Base-by-base conservation (phyloP, 306 rosid genomes). In the Quercus gilva region DNA sequence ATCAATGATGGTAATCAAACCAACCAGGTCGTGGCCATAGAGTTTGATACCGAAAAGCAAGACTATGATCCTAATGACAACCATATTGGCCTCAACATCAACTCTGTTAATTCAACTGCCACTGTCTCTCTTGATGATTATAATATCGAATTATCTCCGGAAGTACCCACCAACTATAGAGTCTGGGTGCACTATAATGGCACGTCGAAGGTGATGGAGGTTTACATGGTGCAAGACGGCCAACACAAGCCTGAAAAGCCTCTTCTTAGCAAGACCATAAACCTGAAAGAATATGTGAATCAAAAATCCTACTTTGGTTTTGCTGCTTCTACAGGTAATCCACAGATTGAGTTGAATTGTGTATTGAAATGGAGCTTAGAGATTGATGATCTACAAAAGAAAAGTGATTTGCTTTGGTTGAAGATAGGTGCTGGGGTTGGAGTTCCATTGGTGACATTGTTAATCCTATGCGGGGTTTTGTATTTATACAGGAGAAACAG, bases 41-140 rank as follows among this genome's bases (percentile, higher is more conserved):
- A 88, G 69, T 86, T 88, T 19, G 91, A 88, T 71, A 84, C 88
- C 0, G 29, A 70, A 20, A 83, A 74, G 85, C 91, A 88, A 79
- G 82, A 69, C 5, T 84, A 83, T 1, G 89, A 88, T 73, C 86
- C 86, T 0, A 83, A 81, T 41, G 78, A 33, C 57, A 81, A 86
- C 71, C 91, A 88, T 29, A 71, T 86, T 6, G 91, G 91, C 26
- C 82, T 86, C 45, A 81, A 88, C 73, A 49, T 88, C 75, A 88
- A 88, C 80, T 86, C 89, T 3, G 75, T 86, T 26, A 58, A 0
- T 15, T 88, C 91, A 14, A 74, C 4, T 6, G 79, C 58, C 52
- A 70, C 73, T 19, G 82, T 74, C 29, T 45, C 89, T 45, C 57
- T 88, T n/a, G 29, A 58, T 0, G 55, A 60, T 28, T 53, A 58